A percentile compares a stretch with the other conserved stretches of the same genome.
These are phyloP conservation scores for Zopfia rhizophila DNA, from an alignment of 2,329 filamentous ascomycete species.

Conservation along the genomic window DNA sequence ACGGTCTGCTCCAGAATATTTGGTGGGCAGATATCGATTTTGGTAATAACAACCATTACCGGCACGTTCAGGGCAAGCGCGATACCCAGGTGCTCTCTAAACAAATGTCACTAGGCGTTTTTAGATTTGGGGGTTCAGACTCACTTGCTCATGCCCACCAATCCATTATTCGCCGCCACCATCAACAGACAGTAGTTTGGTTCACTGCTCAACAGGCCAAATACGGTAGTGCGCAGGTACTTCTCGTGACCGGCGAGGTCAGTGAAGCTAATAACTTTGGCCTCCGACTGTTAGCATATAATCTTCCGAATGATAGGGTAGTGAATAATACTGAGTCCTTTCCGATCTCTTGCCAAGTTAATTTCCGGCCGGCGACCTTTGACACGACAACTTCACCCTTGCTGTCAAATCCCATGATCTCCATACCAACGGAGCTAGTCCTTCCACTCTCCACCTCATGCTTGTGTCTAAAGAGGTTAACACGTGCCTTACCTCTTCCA, in stretches of 20 bases:
- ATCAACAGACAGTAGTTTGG: constrained; percentile 98
- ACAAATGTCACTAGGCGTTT: constrained; percentile 9
- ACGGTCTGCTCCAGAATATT: constrained; percentile 95
- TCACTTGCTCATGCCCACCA: constrained; percentile 93
- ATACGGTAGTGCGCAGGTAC: constrained; percentile 95
- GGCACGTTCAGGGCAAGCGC: constrained; percentile 94
- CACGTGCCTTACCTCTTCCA: constrained; percentile 89
- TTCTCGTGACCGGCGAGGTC: constrained; percentile 96
- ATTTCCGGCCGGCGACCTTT: constrained; percentile 81
- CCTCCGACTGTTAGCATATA: constrained; percentile 47
- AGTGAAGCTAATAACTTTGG: constrained; percentile 96
- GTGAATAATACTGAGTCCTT: constrained; percentile 75
- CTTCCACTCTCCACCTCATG: constrained; percentile 96
- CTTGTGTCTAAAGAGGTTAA: constrained; percentile 97
- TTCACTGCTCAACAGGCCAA: constrained; percentile 91
- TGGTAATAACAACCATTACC: constrained; percentile 97
- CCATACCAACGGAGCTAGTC: constrained; percentile 97
- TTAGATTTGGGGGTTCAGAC: neutral
- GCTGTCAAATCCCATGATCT: constrained; percentile 97
- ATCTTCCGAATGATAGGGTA: neutral
- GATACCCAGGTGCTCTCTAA: constrained; percentile 88
- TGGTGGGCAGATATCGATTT: constrained; percentile 97
- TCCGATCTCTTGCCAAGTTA: constrained; percentile 98
- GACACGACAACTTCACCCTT: constrained; percentile 84
- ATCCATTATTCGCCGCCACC: constrained; percentile 97